Evolutionary conservation across 1,284 basidiomycete species (phyloP).

Genomic region (Leccinum fuscescens): DNA sequence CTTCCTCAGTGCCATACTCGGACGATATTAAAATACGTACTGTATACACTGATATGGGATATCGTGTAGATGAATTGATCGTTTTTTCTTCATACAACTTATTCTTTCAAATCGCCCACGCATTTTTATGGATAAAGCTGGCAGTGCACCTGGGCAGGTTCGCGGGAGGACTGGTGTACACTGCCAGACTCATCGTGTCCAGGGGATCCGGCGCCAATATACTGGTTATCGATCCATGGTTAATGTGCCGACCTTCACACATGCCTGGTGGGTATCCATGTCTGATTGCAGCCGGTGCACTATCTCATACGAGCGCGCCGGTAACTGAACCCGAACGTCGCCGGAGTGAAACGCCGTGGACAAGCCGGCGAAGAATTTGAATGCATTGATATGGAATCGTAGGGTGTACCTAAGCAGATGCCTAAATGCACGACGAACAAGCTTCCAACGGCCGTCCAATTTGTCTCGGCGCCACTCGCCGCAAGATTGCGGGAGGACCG

Average conservation of each 20-base stretch:
- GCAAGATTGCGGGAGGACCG: constrained; percentile 19
- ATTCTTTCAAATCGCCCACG: not conserved
- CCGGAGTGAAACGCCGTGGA: not conserved
- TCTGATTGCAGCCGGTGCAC: not conserved
- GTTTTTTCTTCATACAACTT: not conserved
- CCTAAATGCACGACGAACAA: constrained; percentile 3
- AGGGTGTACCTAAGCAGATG: not conserved
- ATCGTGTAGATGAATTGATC: not conserved
- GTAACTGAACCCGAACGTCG: not conserved
- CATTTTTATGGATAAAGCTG: not conserved
- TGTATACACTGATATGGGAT: not conserved
- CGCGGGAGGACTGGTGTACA: not conserved
- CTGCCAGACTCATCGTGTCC: not conserved
- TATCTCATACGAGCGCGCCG: not conserved
- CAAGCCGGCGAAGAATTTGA: not conserved
- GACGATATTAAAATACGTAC: not conserved
- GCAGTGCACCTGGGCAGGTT: not conserved
- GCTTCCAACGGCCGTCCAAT: not conserved
- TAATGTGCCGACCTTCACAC: not conserved
- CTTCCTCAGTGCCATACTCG: not conserved
- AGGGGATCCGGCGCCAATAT: not conserved
- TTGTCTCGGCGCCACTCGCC: not conserved
- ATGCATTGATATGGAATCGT: constrained; percentile 5
- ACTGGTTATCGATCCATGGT: not conserved
- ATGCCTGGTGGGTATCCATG: not conserved